Base-by-base conservation (phyloP, 2,329 filamentous ascomycete genomes). In the Diaporthe velutina region DNA sequence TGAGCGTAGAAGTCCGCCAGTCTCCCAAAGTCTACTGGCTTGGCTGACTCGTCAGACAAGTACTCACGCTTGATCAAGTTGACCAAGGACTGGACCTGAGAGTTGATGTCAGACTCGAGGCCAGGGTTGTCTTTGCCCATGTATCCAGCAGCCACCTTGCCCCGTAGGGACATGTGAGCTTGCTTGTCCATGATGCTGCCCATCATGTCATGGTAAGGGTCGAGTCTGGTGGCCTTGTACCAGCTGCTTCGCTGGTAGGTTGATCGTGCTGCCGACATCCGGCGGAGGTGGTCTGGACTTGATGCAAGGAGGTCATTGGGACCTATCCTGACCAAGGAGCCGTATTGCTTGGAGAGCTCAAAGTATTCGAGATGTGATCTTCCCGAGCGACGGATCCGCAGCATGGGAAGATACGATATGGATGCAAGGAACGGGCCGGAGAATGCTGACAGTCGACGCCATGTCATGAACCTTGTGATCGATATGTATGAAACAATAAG, bases 151-250 rank as follows among this genome's bases (percentile, higher is more conserved):
- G 70, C 70, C 9, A 77, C 9, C 15, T 77, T 77, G n/a, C 50
- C 55, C 38, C 74, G 74, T 10, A 77, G 35, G 22, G 73, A 30
- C 50, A 77, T 75, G 50, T 77, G 77, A 8, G 45, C 58, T 8
- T 73, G 67, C 30, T 77, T 77, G 54, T 77, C 76, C 58, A 77
- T 75, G 22, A 77, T 67, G 57, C 77, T 77, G 22, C 77, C 77
- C 77, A 77, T 77, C 76, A 76, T 77, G 30, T 78, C 77, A 12
- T 78, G 77, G 28, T 77, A 77, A 0, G 73, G 73, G 45, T 74
- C 73, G 42, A 74, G 67, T 45, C 67, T 60, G 25, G 68, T 74
- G 15, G 73, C 73, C 52, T 55, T 42, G 57, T 74, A 74, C 73
- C 73, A 74, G 42, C 66, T 74, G 42, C 73, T 74, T 4, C 73